Conservation (phyloP, 2,329 filamentous ascomycete species). For the Thelonectria olida region DNA sequence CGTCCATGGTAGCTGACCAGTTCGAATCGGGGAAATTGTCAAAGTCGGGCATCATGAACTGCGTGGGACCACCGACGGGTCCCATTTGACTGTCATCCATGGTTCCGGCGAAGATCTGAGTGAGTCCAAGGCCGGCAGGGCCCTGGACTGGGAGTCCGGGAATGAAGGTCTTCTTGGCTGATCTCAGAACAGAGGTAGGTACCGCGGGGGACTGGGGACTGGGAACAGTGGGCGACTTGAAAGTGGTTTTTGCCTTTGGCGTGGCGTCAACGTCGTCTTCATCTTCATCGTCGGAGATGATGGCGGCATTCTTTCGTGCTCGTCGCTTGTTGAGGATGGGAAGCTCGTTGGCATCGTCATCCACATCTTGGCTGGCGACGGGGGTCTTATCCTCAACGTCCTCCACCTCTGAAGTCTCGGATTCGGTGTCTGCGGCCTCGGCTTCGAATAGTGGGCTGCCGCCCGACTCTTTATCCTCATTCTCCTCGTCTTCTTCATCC, state of each 20-base stretch:
- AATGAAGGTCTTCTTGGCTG: slow-evolving; percentile 74
- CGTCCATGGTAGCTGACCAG: slow-evolving; percentile 68
- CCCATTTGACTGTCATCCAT: slow-evolving; percentile 72
- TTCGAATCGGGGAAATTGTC: slow-evolving; percentile 67
- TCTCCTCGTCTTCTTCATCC: slow-evolving; percentile 44
- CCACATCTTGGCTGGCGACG: slow-evolving; percentile 49
- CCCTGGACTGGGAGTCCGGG: slow-evolving; percentile 71
- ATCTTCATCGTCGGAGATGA: slow-evolving; percentile 73
- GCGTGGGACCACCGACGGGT: slow-evolving; percentile 44
- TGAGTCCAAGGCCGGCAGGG: slow-evolving; percentile 76
- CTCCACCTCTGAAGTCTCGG: slow-evolving; percentile 39
- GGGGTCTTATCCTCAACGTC: slow-evolving; percentile 42
- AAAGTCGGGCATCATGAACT: slow-evolving; percentile 66
- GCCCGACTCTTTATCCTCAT: slow-evolving; percentile 41
- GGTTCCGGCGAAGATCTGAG: slow-evolving; percentile 90
- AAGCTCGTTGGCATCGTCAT: slow-evolving; percentile 46
- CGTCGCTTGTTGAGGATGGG: slow-evolving; percentile 56
- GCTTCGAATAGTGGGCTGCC: slow-evolving; percentile 48
- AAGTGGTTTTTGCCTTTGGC: slow-evolving; percentile 55
- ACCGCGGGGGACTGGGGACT: slow-evolving; percentile 59
- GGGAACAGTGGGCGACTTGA: slow-evolving; percentile 54
- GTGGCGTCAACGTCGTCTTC: slow-evolving; percentile 59
- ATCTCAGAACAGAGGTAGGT: slow-evolving; percentile 73
- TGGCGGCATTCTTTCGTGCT: slow-evolving; percentile 58
- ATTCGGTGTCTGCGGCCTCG: slow-evolving; percentile 54